Evolutionary conservation across 257 asterid species (phyloP), one percentile per base, ranked within the genome.

Genomic region (Solanum clarkiae): DNA sequence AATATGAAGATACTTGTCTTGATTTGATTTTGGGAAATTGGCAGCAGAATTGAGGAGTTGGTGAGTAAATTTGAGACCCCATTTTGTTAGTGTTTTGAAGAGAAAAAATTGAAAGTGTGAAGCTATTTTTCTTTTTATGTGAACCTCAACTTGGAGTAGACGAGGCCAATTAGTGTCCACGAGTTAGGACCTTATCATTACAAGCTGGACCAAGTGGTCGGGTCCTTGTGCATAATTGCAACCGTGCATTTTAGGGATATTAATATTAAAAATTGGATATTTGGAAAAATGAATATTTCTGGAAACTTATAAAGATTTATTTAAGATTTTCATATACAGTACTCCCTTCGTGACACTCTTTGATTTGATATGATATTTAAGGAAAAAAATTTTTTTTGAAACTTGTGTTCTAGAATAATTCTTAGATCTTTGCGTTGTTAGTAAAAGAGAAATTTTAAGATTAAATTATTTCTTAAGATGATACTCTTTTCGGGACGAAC

Each of bases 31-130:
- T 66, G 53, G 87, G 80, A 79, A 60, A 42, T 54, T 24, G 90
- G 91, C 83, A 20, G 51, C 88, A 63, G 63, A 86, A 51, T 68
- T 72, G 96, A 55, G 95, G 86, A 88, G 85, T 89, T 5, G 82
- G 85, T 26, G 85, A 77, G 84, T 86, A 91, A 79, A 90, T 80
- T 84, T 88, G 92, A 87, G 88, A 85, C 22, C 88, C 92, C 97
- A 94, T 94, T 81, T 82, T 62, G 60, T 60, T 40, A 54, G 10
- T 49, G 54, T 80, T 11, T 69, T 20, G 24, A 18, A 55, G 60
- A 42, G 85, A 82, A 47, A 9, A 32, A 44, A 15, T 44, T 77
- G 5, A n/a, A 3, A 45, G 32, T 13, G 57, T 65, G 40, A 57
- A 79, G 62, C 22, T 66, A 10, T 77, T 84, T 26, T 84, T 17